A percentile compares a stretch with the other conserved stretches of the same genome.
Evolutionary conservation across 1,284 basidiomycete species (phyloP).

Genomic region (Ceratobasidium sp.): DNA sequence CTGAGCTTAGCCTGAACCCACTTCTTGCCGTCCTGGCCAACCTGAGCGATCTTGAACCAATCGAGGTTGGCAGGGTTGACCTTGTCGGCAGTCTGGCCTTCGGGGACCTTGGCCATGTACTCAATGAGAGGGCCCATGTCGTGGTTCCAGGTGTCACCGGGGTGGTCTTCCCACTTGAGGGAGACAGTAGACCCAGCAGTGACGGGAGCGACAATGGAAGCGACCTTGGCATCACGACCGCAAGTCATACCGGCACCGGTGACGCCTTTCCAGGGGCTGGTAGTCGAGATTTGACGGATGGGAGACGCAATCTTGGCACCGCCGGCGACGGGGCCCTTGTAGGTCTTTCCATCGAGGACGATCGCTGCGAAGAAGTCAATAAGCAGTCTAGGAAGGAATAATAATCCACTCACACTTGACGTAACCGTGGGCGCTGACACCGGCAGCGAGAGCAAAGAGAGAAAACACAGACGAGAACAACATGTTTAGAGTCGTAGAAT

Average conservation of each 20-base stretch:
- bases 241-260: constrained; percentile 66
- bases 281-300: constrained; percentile 64
- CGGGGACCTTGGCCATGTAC: constrained; percentile 64
- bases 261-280: constrained; percentile 68
- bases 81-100: constrained; percentile 59
- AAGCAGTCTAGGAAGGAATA: neutral
- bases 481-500: constrained; percentile 25
- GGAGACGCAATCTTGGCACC: constrained; percentile 55
- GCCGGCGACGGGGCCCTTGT: constrained; percentile 55
- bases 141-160: constrained; percentile 66
- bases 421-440: constrained; percentile 27
- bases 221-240: constrained; percentile 62
- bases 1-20: constrained; percentile 56
- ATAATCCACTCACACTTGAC: constrained; percentile 7
- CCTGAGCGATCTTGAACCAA: constrained; percentile 72
- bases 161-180: constrained; percentile 65
- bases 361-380: constrained; percentile 44
- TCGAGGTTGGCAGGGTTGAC: constrained; percentile 63
- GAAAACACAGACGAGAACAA: constrained; percentile 33
- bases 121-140: constrained; percentile 72
- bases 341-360: constrained; percentile 62
- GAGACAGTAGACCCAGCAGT: constrained; percentile 67
- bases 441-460: constrained; percentile 14
- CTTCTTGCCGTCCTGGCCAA: constrained; percentile 48
- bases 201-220: constrained; percentile 60